A percentile compares a stretch with the other conserved stretches of the same genome.
phyloP scores from a whole-genome alignment of 2,329 filamentous ascomycete species.

The Aspergillus fijiensis region DNA sequence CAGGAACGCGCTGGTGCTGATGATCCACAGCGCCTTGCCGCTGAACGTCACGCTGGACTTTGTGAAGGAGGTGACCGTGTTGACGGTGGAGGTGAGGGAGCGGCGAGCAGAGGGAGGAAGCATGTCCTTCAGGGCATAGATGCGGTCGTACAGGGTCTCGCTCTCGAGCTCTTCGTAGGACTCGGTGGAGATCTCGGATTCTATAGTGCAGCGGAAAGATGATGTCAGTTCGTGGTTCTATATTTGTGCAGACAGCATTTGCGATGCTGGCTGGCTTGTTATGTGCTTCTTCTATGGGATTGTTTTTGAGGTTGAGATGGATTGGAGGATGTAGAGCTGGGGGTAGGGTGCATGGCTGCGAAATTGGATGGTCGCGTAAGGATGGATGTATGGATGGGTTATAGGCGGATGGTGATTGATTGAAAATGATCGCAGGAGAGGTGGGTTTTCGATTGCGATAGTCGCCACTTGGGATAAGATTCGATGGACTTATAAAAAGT shows the following conservation, averaged over 20 bases:
- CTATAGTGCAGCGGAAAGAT: constrained; percentile 41
- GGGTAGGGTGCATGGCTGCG: neutral
- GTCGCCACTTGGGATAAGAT: neutral
- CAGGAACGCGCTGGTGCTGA: constrained; percentile 85
- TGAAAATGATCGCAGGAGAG: neutral
- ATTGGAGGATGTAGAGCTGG: neutral
- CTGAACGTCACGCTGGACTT: constrained; percentile 59
- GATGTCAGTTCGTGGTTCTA: constrained; percentile 14
- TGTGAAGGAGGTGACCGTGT: constrained; percentile 45
- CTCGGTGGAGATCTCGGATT: constrained; percentile 82
- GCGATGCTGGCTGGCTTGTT: neutral
- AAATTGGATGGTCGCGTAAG: neutral
- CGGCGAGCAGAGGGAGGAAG: constrained; percentile 70
- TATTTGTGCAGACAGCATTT: neutral
- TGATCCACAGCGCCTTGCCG: constrained; percentile 85
- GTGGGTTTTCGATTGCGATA: neutral
- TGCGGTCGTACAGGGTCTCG: constrained; percentile 64
- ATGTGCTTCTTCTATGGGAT: neutral
- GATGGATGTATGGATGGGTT: constrained; percentile 7
- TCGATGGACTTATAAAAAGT: neutral
- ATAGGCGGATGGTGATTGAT: constrained; percentile 3
- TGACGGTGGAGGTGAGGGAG: constrained; percentile 61
- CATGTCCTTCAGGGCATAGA: constrained; percentile 73
- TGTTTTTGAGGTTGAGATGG: neutral
- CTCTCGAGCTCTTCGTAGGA: constrained; percentile 63